Evolutionary conservation across 1,284 basidiomycete genomes (phyloP).

Genomic region (Apiotrichum akiyoshidainum): DNA sequence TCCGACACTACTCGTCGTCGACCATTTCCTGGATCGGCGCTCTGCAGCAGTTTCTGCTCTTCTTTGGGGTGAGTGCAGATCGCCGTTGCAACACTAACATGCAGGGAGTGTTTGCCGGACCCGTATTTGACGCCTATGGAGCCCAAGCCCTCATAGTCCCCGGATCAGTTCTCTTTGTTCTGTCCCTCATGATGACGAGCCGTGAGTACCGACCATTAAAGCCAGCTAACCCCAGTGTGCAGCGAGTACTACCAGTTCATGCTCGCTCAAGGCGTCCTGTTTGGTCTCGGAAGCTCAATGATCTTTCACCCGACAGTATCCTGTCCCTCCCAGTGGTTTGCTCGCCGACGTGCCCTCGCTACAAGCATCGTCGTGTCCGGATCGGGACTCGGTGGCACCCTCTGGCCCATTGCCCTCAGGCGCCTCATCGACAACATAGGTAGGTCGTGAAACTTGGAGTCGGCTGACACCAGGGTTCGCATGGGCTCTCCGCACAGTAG

Average conservation of each 20-base stretch:
- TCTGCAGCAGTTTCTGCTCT: conserved; percentile 59
- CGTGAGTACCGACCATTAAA: background rate
- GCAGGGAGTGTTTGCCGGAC: conserved; percentile 45
- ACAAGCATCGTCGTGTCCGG: conserved; percentile 36
- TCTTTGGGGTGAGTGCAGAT: conserved; percentile 25
- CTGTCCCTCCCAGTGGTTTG: conserved; percentile 57
- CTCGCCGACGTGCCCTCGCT: conserved; percentile 28
- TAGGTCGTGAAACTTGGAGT: too few relatives aligned
- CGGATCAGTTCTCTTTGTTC: conserved; percentile 54
- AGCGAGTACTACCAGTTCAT: conserved; percentile 59
- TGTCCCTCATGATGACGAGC: conserved; percentile 26
- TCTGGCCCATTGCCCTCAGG: conserved; percentile 15
- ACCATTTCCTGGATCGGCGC: conserved; percentile 66
- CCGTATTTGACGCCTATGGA: conserved; percentile 29
- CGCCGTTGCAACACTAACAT: background rate
- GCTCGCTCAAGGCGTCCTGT: conserved; percentile 27
- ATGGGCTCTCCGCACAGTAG: too few relatives aligned
- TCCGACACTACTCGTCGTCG: conserved; percentile 21
- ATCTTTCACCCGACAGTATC: conserved; percentile 56
- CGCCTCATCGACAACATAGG: conserved; percentile 9
- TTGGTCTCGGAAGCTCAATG: conserved; percentile 45
- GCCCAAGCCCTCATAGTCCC: conserved; percentile 51
- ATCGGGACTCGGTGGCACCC: conserved; percentile 45
- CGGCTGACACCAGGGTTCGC: too few relatives aligned
- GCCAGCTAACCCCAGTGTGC: conserved; percentile 47